Conservation (phyloP, 2,329 filamentous ascomycete genomes). For the Arthroderma sp. region DNA sequence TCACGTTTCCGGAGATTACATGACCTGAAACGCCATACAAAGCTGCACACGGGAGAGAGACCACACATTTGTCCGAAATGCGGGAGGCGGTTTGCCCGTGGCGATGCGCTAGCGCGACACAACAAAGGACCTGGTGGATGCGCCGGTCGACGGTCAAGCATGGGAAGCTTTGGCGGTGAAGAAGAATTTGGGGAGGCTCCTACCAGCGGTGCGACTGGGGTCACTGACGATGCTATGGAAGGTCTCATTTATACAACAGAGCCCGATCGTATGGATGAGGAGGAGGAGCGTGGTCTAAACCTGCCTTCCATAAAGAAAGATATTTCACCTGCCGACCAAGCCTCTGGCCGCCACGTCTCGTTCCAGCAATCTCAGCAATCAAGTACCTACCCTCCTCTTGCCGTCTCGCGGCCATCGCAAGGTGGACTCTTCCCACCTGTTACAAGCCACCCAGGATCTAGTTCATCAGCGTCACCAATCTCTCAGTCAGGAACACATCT, state of each 20-base stretch:
- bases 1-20: slow-evolving; percentile 86
- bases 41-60: slow-evolving; percentile 91
- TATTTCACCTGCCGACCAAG: slow-evolving; percentile 28
- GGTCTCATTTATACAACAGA: slow-evolving; percentile 46
- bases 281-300: slow-evolving; percentile 33
- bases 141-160: slow-evolving; percentile 76
- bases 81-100: slow-evolving; percentile 84
- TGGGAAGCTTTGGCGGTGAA: slow-evolving; percentile 67
- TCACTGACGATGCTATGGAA: slow-evolving; percentile 46
- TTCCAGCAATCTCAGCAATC: slow-evolving; percentile 49
- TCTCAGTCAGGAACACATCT: slow-evolving; percentile 24
- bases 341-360: slow-evolving; percentile 21
- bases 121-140: slow-evolving; percentile 93
- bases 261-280: slow-evolving; percentile 37
- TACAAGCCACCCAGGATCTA: slow-evolving; percentile 42
- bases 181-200: slow-evolving; percentile 48
- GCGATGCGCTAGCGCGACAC: slow-evolving; percentile 85
- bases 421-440: slow-evolving; percentile 52
- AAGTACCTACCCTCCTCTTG: slow-evolving; percentile 66
- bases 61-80: slow-evolving; percentile 92
- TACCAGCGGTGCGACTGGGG: slow-evolving; percentile 24
- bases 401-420: slow-evolving; percentile 36
- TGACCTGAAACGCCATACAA: slow-evolving; percentile 89
- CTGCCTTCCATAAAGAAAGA: slow-evolving; percentile 67
- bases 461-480: slow-evolving; percentile 43